A percentile compares a stretch with the other conserved stretches of the same genome.
phyloP scores from a whole-genome alignment of 192 early-diverging fungal genomes.

The Funneliformis mosseae region DNA sequence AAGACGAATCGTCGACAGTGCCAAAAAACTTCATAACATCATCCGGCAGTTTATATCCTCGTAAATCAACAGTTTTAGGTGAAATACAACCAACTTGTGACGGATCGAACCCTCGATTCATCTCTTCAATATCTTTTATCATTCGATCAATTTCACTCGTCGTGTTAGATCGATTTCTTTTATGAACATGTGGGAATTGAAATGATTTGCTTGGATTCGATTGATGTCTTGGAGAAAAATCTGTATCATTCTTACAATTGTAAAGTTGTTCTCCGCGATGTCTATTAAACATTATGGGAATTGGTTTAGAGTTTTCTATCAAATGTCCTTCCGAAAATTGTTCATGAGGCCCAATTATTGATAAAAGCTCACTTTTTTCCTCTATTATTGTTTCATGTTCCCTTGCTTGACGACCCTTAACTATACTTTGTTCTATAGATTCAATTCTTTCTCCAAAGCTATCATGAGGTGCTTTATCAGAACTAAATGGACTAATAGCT shows the following conservation, averaged over 20 bases:
- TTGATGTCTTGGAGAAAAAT: not conserved
- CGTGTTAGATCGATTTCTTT: not conserved
- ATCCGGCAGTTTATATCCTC: slow-evolving; percentile 24
- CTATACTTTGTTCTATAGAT: not conserved
- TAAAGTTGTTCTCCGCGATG: not conserved
- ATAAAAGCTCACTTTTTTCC: not conserved
- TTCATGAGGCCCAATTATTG: not conserved
- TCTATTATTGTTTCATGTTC: not conserved
- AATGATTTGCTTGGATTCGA: not conserved
- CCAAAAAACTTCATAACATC: slow-evolving; percentile 26
- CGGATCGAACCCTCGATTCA: not conserved
- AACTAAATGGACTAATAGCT: not conserved
- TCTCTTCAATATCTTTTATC: slow-evolving; percentile 5
- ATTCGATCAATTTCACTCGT: slow-evolving; percentile 13
- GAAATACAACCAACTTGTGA: not conserved
- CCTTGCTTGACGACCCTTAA: not conserved
- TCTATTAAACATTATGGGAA: not conserved
- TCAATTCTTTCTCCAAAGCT: not conserved
- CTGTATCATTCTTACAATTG: not conserved
- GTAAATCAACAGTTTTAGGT: not conserved
- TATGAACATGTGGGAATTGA: not conserved
- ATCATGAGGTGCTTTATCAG: not conserved
- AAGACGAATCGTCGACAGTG: not conserved
- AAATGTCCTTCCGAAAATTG: not conserved
- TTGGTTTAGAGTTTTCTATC: not conserved